phyloP scores from a whole-genome alignment of 2,329 filamentous ascomycete genomes.

The Fusarium sp. region DNA sequence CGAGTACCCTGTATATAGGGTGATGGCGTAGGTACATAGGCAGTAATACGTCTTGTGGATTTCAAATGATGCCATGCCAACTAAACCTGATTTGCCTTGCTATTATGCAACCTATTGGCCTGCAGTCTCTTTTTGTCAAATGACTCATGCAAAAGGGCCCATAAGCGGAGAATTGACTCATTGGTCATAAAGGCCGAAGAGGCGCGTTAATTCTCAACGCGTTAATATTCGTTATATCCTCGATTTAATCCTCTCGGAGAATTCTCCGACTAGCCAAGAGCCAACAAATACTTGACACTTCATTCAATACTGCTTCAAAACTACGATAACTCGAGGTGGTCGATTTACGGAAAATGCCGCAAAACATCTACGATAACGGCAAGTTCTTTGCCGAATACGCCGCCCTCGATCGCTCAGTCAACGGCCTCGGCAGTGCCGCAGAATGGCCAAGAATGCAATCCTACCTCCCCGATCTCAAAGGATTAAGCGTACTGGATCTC shows the following conservation, averaged over 20 bases:
- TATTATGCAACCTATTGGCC: neutral
- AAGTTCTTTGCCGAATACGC: neutral
- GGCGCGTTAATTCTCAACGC: neutral
- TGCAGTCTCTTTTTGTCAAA: neutral
- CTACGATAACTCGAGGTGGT: neutral
- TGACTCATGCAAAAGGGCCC: neutral
- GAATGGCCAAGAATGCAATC: neutral
- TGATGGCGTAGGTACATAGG: constrained; percentile 55
- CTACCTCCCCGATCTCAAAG: neutral
- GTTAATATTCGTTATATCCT: neutral
- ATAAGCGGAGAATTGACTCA: neutral
- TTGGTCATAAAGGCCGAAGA: neutral
- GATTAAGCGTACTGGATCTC: neutral
- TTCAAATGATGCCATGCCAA: neutral
- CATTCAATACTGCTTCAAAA: neutral
- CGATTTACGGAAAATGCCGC: neutral
- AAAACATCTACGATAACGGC: neutral
- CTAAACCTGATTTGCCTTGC: neutral
- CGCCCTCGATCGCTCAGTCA: neutral
- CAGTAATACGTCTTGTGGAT: neutral
- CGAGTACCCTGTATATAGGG: constrained; percentile 46
- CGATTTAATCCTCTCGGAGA: neutral
- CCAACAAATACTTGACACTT: neutral
- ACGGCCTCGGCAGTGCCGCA: neutral
- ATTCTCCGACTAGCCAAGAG: neutral